phyloP scores from a whole-genome alignment of 2,329 filamentous ascomycete genomes.

The Bimuria novae-zelandiae region DNA sequence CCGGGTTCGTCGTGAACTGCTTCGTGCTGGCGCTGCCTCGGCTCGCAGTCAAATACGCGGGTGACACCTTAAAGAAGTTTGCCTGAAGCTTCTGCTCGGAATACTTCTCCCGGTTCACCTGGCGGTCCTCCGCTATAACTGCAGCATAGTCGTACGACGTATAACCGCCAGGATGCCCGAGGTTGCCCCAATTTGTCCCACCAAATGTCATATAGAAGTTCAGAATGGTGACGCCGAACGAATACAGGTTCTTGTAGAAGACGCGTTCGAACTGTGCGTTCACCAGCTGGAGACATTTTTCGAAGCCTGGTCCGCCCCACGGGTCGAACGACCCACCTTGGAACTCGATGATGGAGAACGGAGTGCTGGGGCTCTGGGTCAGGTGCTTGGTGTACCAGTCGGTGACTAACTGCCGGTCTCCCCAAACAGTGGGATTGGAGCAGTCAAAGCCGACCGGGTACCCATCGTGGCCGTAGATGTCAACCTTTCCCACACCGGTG shows the following conservation, averaged over 20 bases:
- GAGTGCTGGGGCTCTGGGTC: conserved; percentile 66
- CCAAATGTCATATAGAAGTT: conserved; percentile 81
- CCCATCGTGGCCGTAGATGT: conserved; percentile 70
- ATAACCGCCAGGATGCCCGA: conserved; percentile 63
- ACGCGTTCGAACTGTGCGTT: conserved; percentile 77
- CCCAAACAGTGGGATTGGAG: conserved; percentile 66
- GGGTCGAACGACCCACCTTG: conserved; percentile 75
- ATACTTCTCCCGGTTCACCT: conserved; percentile 74
- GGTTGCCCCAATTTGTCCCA: conserved; percentile 80
- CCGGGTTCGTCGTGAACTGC: conserved; percentile 46
- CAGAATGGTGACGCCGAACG: conserved; percentile 68
- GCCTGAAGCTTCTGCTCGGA: conserved; percentile 76
- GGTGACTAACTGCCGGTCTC: conserved; percentile 59
- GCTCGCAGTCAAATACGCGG: conserved; percentile 64
- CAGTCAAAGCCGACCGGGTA: conserved; percentile 68
- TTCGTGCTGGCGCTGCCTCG: conserved; percentile 37
- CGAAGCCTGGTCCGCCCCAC: conserved; percentile 74
- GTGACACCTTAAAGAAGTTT: conserved; percentile 74
- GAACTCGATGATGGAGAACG: conserved; percentile 69
- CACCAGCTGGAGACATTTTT: conserved; percentile 66
- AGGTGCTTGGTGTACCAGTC: conserved; percentile 60
- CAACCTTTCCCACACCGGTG: conserved; percentile 56
- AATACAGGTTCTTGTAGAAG: conserved; percentile 77
- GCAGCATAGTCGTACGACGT: conserved; percentile 66
- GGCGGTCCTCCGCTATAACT: conserved; percentile 70